Evolutionary conservation across 352 stramenopile species (phyloP).

Genomic region (Phytophthora aleatoria): DNA sequence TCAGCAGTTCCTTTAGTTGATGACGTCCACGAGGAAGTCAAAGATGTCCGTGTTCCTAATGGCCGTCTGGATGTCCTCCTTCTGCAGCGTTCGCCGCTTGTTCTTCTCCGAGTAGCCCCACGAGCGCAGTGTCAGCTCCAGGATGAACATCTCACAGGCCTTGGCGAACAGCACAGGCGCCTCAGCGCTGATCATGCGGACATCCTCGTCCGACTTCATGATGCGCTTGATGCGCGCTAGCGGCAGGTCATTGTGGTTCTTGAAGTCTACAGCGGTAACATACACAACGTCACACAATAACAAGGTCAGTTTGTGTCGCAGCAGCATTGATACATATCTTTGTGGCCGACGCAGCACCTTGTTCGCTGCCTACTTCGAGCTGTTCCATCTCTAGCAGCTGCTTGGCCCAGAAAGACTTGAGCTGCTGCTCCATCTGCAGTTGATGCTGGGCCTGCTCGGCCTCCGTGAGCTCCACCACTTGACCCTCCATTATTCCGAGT

Average conservation of each 20-base stretch:
- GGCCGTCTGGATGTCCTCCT: constrained; percentile 98
- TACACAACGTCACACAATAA: constrained; percentile 4
- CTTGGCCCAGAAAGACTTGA: constrained; percentile 94
- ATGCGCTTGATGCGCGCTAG: constrained; percentile 99
- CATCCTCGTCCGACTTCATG: constrained; percentile 99
- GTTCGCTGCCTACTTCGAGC: constrained; percentile 92
- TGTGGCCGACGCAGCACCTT: constrained; percentile 64
- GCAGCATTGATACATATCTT: not conserved
- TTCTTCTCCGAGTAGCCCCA: constrained; percentile 90
- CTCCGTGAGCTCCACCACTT: constrained; percentile 87
- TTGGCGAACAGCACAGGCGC: constrained; percentile 99
- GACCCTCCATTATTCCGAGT: constrained; percentile 65
- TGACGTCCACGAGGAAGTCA: constrained; percentile 98
- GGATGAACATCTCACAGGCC: constrained; percentile 99
- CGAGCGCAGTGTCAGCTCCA: constrained; percentile 97
- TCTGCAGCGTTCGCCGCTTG: constrained; percentile 95
- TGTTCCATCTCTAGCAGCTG: constrained; percentile 92
- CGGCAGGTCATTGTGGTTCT: constrained; percentile 99
- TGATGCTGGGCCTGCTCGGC: constrained; percentile 86
- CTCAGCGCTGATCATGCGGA: constrained; percentile 99
- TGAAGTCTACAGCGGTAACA: constrained; percentile 89
- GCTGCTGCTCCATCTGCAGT: constrained; percentile 87
- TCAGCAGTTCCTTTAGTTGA: constrained; percentile 67
- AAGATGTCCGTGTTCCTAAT: constrained; percentile 99
- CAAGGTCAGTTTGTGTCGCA: not conserved